Conservation (phyloP, 2,329 filamentous ascomycete species). For the Nigrograna mackinnonii region DNA sequence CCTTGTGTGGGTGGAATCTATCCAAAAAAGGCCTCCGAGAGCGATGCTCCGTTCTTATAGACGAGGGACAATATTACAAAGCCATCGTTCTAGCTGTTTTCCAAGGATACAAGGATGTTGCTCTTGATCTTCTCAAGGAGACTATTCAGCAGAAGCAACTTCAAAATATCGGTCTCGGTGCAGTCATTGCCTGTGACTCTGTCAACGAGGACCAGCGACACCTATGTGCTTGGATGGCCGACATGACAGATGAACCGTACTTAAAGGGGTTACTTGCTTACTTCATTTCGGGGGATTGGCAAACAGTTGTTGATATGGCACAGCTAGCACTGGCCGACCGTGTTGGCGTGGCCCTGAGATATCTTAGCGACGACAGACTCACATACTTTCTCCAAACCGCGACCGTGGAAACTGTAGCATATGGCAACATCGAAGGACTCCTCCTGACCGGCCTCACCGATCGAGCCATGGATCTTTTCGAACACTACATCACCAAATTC, state of each 20-base stretch:
- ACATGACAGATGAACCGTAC: constrained; percentile 74
- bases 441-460: constrained; percentile 78
- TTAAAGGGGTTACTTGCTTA: constrained; percentile 78
- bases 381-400: constrained; percentile 52
- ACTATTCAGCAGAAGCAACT: constrained; percentile 72
- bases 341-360: constrained; percentile 72
- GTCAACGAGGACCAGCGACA: constrained; percentile 63
- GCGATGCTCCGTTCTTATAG: constrained; percentile 55
- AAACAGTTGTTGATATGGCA: constrained; percentile 70
- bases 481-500: constrained; percentile 75
- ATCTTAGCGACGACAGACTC: constrained; percentile 62
- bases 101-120: constrained; percentile 68
- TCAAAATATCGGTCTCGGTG: constrained; percentile 52
- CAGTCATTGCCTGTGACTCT: constrained; percentile 51
- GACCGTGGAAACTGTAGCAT: constrained; percentile 62
- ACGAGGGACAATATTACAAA: constrained; percentile 67
- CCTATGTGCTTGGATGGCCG: constrained; percentile 64
- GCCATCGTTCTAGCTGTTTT: constrained; percentile 77
- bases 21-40: constrained; percentile 54
- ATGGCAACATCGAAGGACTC: constrained; percentile 76
- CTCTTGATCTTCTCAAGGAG: constrained; percentile 70
- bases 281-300: constrained; percentile 78
- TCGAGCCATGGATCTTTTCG: constrained; percentile 72
- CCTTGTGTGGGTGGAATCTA: constrained; percentile 74
- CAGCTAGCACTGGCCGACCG: constrained; percentile 77